These are phyloP conservation scores for Phytophthora citricola DNA, from an alignment of 352 stramenopile genomes.

Conservation along the genomic window DNA sequence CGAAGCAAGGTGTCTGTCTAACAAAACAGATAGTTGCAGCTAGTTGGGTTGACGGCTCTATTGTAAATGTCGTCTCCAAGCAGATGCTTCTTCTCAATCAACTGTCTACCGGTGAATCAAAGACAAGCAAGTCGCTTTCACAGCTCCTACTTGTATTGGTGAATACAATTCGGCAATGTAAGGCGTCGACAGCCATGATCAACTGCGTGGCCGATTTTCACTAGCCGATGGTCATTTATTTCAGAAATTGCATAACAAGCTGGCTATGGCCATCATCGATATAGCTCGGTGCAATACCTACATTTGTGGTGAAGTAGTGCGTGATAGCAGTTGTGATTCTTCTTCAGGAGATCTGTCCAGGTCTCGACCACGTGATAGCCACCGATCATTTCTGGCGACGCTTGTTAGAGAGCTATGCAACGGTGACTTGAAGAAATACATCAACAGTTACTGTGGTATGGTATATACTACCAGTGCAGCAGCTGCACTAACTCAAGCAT, in stretches of 20 bases:
- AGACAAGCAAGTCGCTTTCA: conserved; percentile 10
- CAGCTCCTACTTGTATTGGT: conserved; percentile 28
- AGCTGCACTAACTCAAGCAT: no score
- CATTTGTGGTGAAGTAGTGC: neutral
- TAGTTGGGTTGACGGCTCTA: conserved; percentile 36
- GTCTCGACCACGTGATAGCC: neutral
- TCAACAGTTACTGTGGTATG: neutral
- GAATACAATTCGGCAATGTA: conserved; percentile 48
- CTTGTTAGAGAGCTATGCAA: conserved; percentile 5
- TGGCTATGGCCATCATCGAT: conserved; percentile 23
- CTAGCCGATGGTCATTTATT: conserved; percentile 33
- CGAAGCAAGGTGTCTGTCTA: conserved; percentile 20
- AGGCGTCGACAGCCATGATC: conserved; percentile 35
- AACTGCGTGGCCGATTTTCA: conserved; percentile 34
- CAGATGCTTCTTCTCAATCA: conserved; percentile 18
- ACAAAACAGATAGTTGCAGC: conserved; percentile 30
- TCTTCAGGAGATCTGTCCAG: no score
- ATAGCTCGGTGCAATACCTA: conserved; percentile 31
- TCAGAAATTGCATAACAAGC: conserved; percentile 44
- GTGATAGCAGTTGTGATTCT: neutral
- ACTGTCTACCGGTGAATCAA: conserved; percentile 21
- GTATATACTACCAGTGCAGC: neutral
- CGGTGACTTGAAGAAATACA: neutral
- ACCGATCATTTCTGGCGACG: neutral
- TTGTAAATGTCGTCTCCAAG: conserved; percentile 34